Percentiles rank a stretch among this genome's conserved stretches.
These are phyloP conservation scores for Hansenula lynferdii DNA, from an alignment of 1,139 yeast genomes.

Conservation along the genomic window DNA sequence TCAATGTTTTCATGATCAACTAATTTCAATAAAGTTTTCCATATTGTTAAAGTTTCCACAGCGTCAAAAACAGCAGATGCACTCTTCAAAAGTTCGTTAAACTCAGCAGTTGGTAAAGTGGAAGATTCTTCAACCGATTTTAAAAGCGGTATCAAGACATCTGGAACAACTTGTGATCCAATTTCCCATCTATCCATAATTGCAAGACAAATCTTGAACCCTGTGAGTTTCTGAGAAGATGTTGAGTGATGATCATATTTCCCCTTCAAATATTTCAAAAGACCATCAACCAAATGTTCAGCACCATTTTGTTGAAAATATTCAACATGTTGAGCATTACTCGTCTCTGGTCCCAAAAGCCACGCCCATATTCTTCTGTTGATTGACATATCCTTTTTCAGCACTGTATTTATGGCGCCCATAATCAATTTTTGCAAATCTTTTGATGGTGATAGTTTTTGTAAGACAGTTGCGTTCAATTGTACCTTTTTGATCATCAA, in stretches of 20 bases:
- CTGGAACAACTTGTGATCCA: slow-evolving; percentile 67
- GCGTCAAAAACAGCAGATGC: slow-evolving; percentile 77
- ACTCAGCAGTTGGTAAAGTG: slow-evolving; percentile 15
- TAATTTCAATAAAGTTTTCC: slow-evolving; percentile 56
- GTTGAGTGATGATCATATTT: slow-evolving; percentile 23
- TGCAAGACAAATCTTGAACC: slow-evolving; percentile 61
- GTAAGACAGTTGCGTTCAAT: slow-evolving; percentile 55
- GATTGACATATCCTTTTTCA: slow-evolving; percentile 86
- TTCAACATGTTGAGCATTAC: slow-evolving; percentile 25
- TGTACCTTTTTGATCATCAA: slow-evolving; percentile 64
- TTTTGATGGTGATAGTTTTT: slow-evolving; percentile 36
- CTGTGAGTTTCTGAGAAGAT: slow-evolving; percentile 35
- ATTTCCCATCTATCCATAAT: slow-evolving; percentile 94
- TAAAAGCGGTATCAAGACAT: slow-evolving; percentile 61
- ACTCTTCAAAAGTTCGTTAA: slow-evolving; percentile 44
- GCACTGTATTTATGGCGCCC: slow-evolving; percentile 62
- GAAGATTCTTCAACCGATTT: slow-evolving; percentile 28
- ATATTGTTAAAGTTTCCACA: slow-evolving; percentile 72
- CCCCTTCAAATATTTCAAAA: slow-evolving; percentile 43
- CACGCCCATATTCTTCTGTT: slow-evolving; percentile 92
- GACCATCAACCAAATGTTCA: slow-evolving; percentile 43
- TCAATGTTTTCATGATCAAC: slow-evolving; percentile 31
- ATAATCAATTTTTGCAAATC: slow-evolving; percentile 59
- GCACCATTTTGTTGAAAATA: slow-evolving; percentile 61
- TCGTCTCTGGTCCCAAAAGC: slow-evolving; percentile 66